Evolutionary conservation across 257 asterid genomes (phyloP), one percentile per base, ranked within the genome.

Genomic region (Nicotiana otophora): DNA sequence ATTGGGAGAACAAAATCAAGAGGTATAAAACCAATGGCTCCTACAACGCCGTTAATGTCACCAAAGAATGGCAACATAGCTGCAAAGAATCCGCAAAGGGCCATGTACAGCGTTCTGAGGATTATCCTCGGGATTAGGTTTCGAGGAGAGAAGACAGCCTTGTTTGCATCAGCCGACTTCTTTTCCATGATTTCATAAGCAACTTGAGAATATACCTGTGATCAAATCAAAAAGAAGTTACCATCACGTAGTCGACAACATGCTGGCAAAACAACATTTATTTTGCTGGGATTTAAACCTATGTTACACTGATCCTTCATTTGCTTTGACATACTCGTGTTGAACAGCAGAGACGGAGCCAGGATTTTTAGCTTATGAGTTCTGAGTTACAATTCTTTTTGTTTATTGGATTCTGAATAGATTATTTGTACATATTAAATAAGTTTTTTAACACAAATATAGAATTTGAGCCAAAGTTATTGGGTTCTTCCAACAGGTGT

Each of bases 21-120:
- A 62, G 99, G 99, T 81, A 96, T 96, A 85, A 96, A 96, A 36
- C 99, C 98, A 39, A 94, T 78, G 23, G 99, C 99, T n/a, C 99
- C 99, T 0, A 92, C 97, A 1, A 96, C 94, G 2, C 89, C 95
- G 76, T 82, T 96, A 53, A 96, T 91, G 88, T 96, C 99, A 2
- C 99, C 98, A 26, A 96, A 96, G 89, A 96, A 96, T 61, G 99
- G 99, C 61, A 96, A 64, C 99, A 96, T 93, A 0, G 99, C 98
- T n/a, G 97, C 99, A 66, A 94, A 23, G 77, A 94, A 89, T 48
- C 99, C 98, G 58, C 98, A 96, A 26, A 93, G 68, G 53, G 87
- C 70, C 86, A 96, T 87, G 76, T 96, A 96, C 3, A 86, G 54
- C 0, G 97, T 84, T 10, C 99, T 92, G 17, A 96, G 98, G 81